A percentile compares a stretch with the other conserved stretches of the same genome.
These are phyloP conservation scores for Logfia minima DNA, from an alignment of 129 eudicot species.

Conservation along the genomic window DNA sequence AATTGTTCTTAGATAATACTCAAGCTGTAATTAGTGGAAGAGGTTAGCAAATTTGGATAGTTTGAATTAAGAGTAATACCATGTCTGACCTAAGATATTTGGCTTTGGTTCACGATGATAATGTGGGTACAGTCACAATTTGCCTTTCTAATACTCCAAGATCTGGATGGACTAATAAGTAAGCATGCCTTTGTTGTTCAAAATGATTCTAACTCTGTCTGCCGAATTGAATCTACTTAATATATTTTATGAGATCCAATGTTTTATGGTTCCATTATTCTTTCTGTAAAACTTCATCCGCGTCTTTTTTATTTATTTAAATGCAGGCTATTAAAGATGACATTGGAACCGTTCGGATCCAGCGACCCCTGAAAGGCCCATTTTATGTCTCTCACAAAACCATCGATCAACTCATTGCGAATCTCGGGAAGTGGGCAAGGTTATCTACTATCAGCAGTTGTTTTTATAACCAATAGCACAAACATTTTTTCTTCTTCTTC, in stretches of 20 bases:
- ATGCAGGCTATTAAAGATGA: conserved; percentile 95
- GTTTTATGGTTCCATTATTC: not conserved
- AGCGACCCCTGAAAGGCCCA: conserved; percentile 93
- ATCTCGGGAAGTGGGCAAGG: conserved; percentile 98
- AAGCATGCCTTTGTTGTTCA: conserved; percentile 13
- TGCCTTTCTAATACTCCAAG: not conserved
- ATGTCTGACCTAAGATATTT: not conserved
- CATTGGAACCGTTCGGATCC: conserved; percentile 85
- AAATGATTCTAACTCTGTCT: not conserved
- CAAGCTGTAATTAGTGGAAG: not conserved
- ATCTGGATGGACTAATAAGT: not conserved
- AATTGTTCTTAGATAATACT: not conserved
- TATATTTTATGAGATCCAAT: conserved; percentile 9
- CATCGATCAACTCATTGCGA: conserved; percentile 93
- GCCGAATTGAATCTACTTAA: not conserved
- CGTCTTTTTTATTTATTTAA: not conserved
- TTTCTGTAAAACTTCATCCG: conserved; percentile 11
- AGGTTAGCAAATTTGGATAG: not conserved
- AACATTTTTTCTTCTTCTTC: not conserved
- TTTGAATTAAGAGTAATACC: not conserved
- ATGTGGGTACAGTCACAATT: not conserved
- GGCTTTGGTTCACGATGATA: not conserved
- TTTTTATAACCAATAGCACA: conserved; percentile 6
- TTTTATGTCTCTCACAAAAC: conserved; percentile 85
- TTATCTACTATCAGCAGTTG: conserved; percentile 22